Evolutionary conservation across 2,329 filamentous ascomycete species (phyloP), one percentile per base, ranked within the genome.

Genomic region (Magnaporthiopsis rhizophila): DNA sequence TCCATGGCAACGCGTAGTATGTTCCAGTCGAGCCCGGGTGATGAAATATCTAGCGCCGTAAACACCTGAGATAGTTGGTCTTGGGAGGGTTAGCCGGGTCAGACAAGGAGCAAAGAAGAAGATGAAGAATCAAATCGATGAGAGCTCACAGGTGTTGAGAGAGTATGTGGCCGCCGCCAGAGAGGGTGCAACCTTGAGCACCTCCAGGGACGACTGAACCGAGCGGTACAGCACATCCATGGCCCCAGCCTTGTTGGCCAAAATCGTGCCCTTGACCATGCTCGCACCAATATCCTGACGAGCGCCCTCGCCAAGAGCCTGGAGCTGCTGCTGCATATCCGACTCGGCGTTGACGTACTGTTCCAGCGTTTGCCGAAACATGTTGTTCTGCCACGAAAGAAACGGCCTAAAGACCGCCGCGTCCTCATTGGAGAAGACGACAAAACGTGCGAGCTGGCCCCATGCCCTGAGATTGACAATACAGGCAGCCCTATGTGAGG

Each of bases 401-500:
- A 89, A 84, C 0, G 81, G 78, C 36, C 75, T 77, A 21, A 81
- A 82, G 1, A 76, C 73, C 58, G 78, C 75, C 9, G 71, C 69
- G 53, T 74, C 73, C 34, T 77, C 76, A 11, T 77, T 78, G 0
- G 74, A 78, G 0, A 80, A 78, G 6, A 87, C 76, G 30, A 88
- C 72, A 68, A 86, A 89, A 24, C 81, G 80, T 1, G 86, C 80
- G 34, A 89, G 75, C 67, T 88, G 85, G 63, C 76, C 81, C 86
- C 87, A 89, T 9, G 86, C 81, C 61, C 83, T 80, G 21, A 89
- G 70, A 66, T 84, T 89, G 68, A 89, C 87, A 36, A 86, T 74
- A 68, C 85, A 88, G 3, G 86, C 87, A 71, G 88, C 85, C 68
- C 86, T 87, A 71, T 90, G 87, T 12, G 87, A 88, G 64, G 76